Evolutionary conservation across 805 yeast genomes (phyloP), one percentile per base, ranked within the genome.

Genomic region (Kazachstania africana): DNA sequence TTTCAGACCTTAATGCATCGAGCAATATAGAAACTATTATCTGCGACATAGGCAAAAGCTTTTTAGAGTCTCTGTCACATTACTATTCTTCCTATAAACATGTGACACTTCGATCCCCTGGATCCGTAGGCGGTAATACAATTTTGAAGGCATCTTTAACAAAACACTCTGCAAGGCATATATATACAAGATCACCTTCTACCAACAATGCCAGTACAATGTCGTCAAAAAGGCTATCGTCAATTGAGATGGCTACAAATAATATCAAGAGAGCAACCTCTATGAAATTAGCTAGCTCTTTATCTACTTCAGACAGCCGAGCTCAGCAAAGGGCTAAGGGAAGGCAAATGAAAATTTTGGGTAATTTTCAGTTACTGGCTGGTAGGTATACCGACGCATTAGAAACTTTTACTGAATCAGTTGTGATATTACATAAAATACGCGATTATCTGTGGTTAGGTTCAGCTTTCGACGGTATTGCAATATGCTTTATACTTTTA

Each of bases 381-480:
- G 98, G 98, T 1, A 71, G 80, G 32, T 65, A 78, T 27, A 50
- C 64, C 12, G 81, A 75, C 35, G 93, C 96, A 0, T 50, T 87
- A 33, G 62, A 65, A 16, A 73, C 75, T 36, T 77, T 85, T 43
- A 69, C 76, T n/a, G 94, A 85, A 25, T 76, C 95, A 0, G 65
- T 78, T 1, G 45, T 60, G 3, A 57, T 68, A 16, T 56, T 84
- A 33, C 73, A 72, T 37, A 63, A 70, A 9, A 63, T 76, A 2
- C 73, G 73, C 31, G 98, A 91, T 50, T 69, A 70, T 44, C 59
- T 91, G 6, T 91, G 97, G 97, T 63, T 83, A 10, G 97, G 78
- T 0, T 77, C 88, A 18, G 74, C 95, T 0, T 50, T 88, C n/a
- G 95, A 85, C 43, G 83, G 87, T 0, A 59, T 85, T 8, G 79